Evolutionary conservation across 148 eudicot species (phyloP).

Genomic region (Camellia japonica): DNA sequence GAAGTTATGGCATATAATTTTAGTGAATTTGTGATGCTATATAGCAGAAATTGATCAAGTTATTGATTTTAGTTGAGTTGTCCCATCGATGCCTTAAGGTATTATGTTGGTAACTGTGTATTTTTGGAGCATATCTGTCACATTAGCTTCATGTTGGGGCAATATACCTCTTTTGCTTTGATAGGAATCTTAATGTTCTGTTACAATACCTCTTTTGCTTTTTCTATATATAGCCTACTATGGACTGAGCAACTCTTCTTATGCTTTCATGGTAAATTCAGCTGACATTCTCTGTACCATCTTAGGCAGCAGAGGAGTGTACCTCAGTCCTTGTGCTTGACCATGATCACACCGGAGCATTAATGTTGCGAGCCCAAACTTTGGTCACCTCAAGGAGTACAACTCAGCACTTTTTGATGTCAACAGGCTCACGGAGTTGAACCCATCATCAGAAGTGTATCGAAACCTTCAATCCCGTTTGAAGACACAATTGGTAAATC

Average conservation of each 20-base stretch:
- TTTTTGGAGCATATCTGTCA: background rate
- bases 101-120: background rate
- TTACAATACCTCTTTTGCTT: background rate
- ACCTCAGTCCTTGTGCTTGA: conserved; percentile 93
- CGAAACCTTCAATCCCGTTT: conserved; percentile 75
- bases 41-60: background rate
- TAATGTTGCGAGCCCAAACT: conserved; percentile 96
- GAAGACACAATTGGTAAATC: conserved; percentile 79
- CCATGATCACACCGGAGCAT: conserved; percentile 80
- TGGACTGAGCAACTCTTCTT: background rate
- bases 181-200: background rate
- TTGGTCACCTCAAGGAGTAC: conserved; percentile 89
- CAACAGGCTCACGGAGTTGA: conserved; percentile 75
- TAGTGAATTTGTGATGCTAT: background rate
- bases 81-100: background rate
- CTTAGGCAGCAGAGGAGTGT: conserved; percentile 89
- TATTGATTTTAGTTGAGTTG: background rate
- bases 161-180: background rate
- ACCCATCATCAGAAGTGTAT: conserved; percentile 89
- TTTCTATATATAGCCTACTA: background rate
- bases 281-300: conserved; percentile 20
- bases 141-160: background rate
- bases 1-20: background rate
- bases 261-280: background rate
- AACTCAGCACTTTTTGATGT: conserved; percentile 90